These are phyloP conservation scores for Colletotrichum destructivum DNA, from an alignment of 2,329 filamentous ascomycete species.

Conservation along the genomic window DNA sequence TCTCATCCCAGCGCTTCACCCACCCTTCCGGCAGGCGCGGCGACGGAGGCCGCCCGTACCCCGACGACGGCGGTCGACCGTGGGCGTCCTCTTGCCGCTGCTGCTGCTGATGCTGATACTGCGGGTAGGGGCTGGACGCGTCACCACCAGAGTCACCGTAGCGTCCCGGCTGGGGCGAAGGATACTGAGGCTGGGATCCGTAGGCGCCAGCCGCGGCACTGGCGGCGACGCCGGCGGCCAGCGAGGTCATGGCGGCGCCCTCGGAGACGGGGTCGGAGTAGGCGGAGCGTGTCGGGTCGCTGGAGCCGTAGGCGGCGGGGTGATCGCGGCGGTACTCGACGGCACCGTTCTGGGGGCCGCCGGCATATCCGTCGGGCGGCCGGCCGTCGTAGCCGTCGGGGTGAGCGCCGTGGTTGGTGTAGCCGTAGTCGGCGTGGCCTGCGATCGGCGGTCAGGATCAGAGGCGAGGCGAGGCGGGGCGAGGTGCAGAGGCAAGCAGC, in stretches of 20 bases:
- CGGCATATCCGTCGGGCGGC: conserved; percentile 39
- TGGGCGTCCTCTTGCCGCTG: conserved; percentile 34
- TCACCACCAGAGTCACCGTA: conserved; percentile 25
- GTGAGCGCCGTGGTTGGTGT: conserved; percentile 34
- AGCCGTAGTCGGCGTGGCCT: conserved; percentile 39
- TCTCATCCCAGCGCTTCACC: conserved; percentile 69
- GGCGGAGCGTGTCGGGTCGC: conserved; percentile 32
- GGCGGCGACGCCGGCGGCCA: conserved; percentile 14
- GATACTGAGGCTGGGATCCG: conserved; percentile 35
- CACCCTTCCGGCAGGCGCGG: conserved; percentile 68
- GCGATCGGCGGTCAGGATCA: neutral
- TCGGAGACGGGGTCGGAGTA: conserved; percentile 23
- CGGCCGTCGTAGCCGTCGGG: conserved; percentile 35
- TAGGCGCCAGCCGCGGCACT: conserved; percentile 36
- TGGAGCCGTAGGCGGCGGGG: conserved; percentile 35
- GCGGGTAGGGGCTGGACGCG: conserved; percentile 13
- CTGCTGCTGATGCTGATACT: conserved; percentile 35
- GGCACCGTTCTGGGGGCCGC: conserved; percentile 41
- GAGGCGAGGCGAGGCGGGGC: neutral
- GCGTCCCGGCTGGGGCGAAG: conserved; percentile 27
- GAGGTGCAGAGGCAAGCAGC: neutral
- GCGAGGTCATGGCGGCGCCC: conserved; percentile 14
- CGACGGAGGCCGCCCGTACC: conserved; percentile 40
- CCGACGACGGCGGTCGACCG: conserved; percentile 37
- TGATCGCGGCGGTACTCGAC: conserved; percentile 37